Conservation (phyloP, 2,329 filamentous ascomycete genomes). For the Raffaelea ambrosiae region DNA sequence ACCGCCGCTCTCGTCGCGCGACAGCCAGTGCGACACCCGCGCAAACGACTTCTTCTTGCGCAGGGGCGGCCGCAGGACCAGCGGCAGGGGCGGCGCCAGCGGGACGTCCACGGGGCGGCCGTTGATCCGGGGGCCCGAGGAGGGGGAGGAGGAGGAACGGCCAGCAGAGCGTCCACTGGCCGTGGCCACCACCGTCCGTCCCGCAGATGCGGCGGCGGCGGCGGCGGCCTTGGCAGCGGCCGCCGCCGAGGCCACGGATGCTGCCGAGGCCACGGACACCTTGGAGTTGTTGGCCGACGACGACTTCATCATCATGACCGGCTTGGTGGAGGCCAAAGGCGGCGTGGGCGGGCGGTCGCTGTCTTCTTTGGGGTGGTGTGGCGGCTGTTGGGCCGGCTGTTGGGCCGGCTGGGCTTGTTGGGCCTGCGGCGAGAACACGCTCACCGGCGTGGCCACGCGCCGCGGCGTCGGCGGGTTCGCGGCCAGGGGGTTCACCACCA, state of each 20-base stretch:
- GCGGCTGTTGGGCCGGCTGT: no score
- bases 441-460: no score
- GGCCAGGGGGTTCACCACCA: no score
- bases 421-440: no score
- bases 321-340: not conserved
- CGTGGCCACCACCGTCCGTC: no score
- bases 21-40: slow-evolving; percentile 47
- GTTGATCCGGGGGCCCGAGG: slow-evolving; percentile 10
- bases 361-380: not conserved
- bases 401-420: no score
- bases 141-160: no score
- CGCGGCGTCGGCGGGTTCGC: no score
- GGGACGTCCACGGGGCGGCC: slow-evolving; percentile 25
- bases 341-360: not conserved
- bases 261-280: slow-evolving; percentile 5
- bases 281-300: not conserved
- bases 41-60: slow-evolving; percentile 62
- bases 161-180: no score
- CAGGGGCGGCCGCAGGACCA: slow-evolving; percentile 50
- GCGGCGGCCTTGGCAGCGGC: slow-evolving; percentile 5
- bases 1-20: no score
- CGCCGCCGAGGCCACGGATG: slow-evolving; percentile 15
- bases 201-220: not conserved
- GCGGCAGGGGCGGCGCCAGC: slow-evolving; percentile 47
- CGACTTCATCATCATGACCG: not conserved